Base-by-base conservation (phyloP, 768 basidiomycete species). In the Suillus alpinus region DNA sequence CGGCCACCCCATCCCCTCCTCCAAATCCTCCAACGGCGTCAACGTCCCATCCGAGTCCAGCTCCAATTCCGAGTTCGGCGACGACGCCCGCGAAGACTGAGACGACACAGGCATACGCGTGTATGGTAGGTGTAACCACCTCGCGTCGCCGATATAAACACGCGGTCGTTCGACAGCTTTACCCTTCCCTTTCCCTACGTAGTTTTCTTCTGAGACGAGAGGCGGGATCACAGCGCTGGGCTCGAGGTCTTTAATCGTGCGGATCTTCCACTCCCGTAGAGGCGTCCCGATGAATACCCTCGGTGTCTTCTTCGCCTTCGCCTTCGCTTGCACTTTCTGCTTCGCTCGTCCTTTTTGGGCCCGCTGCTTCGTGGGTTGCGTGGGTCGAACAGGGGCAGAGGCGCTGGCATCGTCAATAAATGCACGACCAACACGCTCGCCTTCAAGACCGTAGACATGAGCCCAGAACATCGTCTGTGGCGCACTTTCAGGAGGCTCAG, bases 371-470 rank as follows among this genome's bases (percentile, higher is more conserved):
- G 6, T 13, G 20, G 47, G 41, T 32, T 60, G 55, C 23, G 20
- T 37, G 20, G n/a, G 36, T 20, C 46, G 46, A 14, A 29, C 26
- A 8, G 36, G 55, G 16, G 41, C 52, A 23, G 52, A 23, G 36
- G 49, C 49, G 29, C 37, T 34, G 7, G n/a, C 9, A 6, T 46
- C 23, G 47, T 10, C 31, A 16, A 50, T 31, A 20, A 74, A 73
- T 0, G 69, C 73, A 8, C 60, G 60, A 34, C 73, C 72, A 8
- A 73, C 31, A 1, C 52, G 68, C 4, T 75, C 62, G 1, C 73
- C 72, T 51, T 69, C 66, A 39, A 74, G 43, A 18, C 69, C 70
- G 6, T 73, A 74, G 14, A 75, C 74, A 20, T 74, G 73, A 10
- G 73, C 72, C 73, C 73, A 74, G n/a, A 73, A 75, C n/a, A 53